Evolutionary conservation across 352 stramenopile genomes (phyloP), one percentile per base, ranked within the genome.

Genomic region (Phytophthora hibernalis): DNA sequence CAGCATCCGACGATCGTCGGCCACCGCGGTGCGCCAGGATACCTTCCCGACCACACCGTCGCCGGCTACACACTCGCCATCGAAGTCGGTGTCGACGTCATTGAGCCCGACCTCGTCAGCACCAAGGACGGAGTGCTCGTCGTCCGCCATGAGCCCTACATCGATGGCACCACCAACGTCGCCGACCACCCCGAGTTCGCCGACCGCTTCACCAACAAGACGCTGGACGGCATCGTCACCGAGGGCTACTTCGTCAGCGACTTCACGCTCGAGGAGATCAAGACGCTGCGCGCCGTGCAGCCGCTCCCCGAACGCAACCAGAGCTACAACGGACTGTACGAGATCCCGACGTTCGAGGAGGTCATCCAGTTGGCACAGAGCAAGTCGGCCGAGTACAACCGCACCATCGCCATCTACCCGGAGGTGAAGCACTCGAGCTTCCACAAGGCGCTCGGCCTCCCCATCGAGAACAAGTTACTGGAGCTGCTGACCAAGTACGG

Each of bases 41-140:
- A 98, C 72, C 64, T 98, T 21, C 92, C 94, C 5, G 91, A 98
- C 63, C 90, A 98, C 68, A 96, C 94, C 30, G 74, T 98, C 61
- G 76, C 82, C 54, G 85, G 82, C 15, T 98, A 98, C 76, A 89
- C 84, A 49, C 75, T 98, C 11, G 92, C 92, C 48, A 85, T 98
- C 28, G 80, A 98, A 61, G 76, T 92, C 7, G 91, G 91, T n/a
- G 83, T 95, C 13, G 89, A 98, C 68, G 96, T 91, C 54, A 97
- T 98, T 38, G 92, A 98, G 74, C 87, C 92, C 12, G 92, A 98
- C 72, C 78, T 98, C 52, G 90, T 97, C 1, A 80, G 79, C 21
- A 97, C 91, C 18, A 92, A 89, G 57, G 90, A 97, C 65, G 77
- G 79, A 30, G 70, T 92, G 43, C 78, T 98, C 16, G 69, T 98